Evolutionary conservation across 2,329 filamentous ascomycete species (phyloP), one percentile per base, ranked within the genome.

Genomic region (Colletotrichum melonis): DNA sequence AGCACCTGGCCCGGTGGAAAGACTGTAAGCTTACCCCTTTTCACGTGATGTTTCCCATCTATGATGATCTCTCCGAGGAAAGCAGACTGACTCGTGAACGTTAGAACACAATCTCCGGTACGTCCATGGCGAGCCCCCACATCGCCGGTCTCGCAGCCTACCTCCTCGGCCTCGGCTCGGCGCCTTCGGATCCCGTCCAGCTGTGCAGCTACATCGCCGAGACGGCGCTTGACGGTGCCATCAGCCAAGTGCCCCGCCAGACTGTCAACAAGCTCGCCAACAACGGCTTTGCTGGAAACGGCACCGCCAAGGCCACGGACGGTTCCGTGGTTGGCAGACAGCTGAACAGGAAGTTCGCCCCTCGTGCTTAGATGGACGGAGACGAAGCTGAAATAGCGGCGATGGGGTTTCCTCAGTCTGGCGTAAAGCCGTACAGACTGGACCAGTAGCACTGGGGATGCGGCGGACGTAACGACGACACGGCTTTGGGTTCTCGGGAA

Each of bases 1-100:
- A 88, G 85, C 72, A 82, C 89, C 12, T 89, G 85, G 86, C 84
- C 82, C 65, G 83, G 84, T 30, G 78, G 81, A 75, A 81, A 80
- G 67, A 83, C 78, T 16, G 80, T 80, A 56, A 78, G 78, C 32
- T 76, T 77, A 6, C 14, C 16, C 42, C 19, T 49, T 42, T 76
- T 49, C 19, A 49, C 42, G 19, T 11, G 32, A 58, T 66, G 72
- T 74, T 26, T 9, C 7, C n/a, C 7, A 4, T 11, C 3, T 22
- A 16, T n/a, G 26, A 14, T 12, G 32, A 12, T 8, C 7, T 12
- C 19, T 11, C 24, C 5, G 16, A n/a, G 14, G 8, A 35, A 19
- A 22, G 26, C 28, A 28, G 11, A 32, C 62, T 70, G 19, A 70
- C 46, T 14, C 28, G 9, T n/a, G 11, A 5, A 19, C 4, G 24